Evolutionary conservation across 1,139 yeast species (phyloP).

Genomic region (Yamadazyma epiphylla): DNA sequence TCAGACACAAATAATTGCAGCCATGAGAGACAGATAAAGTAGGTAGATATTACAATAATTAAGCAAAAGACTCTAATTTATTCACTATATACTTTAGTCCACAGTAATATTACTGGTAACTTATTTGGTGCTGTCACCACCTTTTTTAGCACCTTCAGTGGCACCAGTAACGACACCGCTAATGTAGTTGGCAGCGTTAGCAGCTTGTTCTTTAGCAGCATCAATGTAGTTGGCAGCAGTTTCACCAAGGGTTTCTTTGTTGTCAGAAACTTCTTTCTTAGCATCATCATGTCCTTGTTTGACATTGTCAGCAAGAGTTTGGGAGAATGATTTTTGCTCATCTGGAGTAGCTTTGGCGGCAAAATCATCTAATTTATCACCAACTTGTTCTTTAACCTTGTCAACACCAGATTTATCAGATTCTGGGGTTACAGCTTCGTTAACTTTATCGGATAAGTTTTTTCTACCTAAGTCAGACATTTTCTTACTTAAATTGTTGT

Average conservation of each 20-base stretch:
- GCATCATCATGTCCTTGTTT: conserved; percentile 52
- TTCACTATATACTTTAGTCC: neutral
- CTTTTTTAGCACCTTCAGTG: conserved; percentile 50
- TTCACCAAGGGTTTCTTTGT: conserved; percentile 42
- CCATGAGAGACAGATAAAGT: too few relatives aligned
- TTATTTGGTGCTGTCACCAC: conserved; percentile 31
- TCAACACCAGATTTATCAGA: conserved; percentile 61
- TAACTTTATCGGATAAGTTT: conserved; percentile 61
- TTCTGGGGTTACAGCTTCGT: conserved; percentile 71
- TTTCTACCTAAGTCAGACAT: conserved; percentile 85
- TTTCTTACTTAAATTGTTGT: conserved; percentile 7
- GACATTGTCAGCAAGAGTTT: conserved; percentile 57
- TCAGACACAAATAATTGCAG: neutral
- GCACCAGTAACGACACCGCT: conserved; percentile 60
- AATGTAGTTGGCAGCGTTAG: conserved; percentile 61
- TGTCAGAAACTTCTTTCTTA: conserved; percentile 24
- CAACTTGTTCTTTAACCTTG: conserved; percentile 67
- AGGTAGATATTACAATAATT: too few relatives aligned
- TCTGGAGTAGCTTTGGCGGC: conserved; percentile 61
- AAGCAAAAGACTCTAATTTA: neutral
- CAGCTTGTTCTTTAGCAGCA: conserved; percentile 57
- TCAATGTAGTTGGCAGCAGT: conserved; percentile 61
- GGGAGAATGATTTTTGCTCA: conserved; percentile 61
- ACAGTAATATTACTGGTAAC: too few relatives aligned
- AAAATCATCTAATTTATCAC: conserved; percentile 61